Conservation (phyloP, 164 flowering plant species). For the Sextonia rubra region DNA sequence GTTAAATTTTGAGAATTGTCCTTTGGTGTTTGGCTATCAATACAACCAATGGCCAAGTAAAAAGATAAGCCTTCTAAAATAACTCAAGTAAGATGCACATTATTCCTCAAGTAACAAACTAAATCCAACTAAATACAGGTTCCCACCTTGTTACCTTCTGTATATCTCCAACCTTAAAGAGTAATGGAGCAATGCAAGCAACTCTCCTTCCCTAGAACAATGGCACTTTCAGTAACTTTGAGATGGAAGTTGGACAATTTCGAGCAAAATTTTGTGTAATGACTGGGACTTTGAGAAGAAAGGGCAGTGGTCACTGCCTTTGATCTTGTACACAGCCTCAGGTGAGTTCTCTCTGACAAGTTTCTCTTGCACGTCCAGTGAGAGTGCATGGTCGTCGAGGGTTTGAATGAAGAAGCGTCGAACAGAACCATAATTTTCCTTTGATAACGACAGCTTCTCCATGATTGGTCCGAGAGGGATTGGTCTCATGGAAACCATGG, state of each 20-base stretch:
- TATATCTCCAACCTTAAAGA: neutral
- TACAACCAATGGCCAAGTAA: too few species aligned
- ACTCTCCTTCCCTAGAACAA: neutral
- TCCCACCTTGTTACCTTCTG: neutral
- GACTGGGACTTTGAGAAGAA: conserved; percentile 98
- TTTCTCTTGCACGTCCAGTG: conserved; percentile 90
- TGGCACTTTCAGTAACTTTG: neutral
- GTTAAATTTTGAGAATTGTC: too few species aligned
- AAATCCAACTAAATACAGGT: neutral
- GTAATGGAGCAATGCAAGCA: neutral
- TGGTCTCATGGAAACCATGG: conserved; percentile 86
- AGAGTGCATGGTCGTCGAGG: conserved; percentile 78
- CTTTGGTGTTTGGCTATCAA: too few species aligned
- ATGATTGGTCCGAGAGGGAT: conserved; percentile 84
- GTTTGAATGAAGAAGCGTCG: conserved; percentile 84
- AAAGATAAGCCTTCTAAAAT: too few species aligned
- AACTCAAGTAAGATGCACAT: too few species aligned
- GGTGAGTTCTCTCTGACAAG: conserved; percentile 89
- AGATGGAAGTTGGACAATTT: conserved; percentile 74
- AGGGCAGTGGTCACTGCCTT: conserved; percentile 97
- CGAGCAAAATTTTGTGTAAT: conserved; percentile 77
- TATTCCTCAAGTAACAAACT: too few species aligned
- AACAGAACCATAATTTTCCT: conserved; percentile 63
- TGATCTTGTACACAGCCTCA: conserved; percentile 85
- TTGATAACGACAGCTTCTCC: conserved; percentile 70